Percentiles rank a stretch among this genome's conserved stretches.
These are phyloP conservation scores for Aureobasidium sp. DNA, from an alignment of 2,329 filamentous ascomycete genomes.

Conservation along the genomic window DNA sequence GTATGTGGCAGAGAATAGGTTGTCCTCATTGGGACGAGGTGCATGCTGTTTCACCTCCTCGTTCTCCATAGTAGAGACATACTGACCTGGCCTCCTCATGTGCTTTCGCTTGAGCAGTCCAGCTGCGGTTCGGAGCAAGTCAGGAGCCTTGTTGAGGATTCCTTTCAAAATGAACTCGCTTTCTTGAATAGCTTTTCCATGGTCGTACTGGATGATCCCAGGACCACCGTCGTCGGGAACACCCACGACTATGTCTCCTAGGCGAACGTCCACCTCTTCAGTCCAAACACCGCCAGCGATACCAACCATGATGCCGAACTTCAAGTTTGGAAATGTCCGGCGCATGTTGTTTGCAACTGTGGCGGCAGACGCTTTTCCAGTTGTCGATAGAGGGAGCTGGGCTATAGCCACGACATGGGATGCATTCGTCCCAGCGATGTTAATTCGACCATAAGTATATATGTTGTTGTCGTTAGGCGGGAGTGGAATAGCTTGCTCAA, in stretches of 20 bases:
- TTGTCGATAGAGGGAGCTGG: conserved; percentile 23
- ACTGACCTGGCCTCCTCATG: no score
- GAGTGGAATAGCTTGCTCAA: background rate
- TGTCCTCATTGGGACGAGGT: no score
- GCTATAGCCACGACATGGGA: conserved; percentile 25
- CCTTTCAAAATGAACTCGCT: conserved; percentile 22
- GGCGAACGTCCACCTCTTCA: conserved; percentile 18
- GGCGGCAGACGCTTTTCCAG: conserved; percentile 19
- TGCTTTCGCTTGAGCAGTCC: no score
- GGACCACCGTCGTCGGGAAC: conserved; percentile 24
- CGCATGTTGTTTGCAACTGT: conserved; percentile 25
- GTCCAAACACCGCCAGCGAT: conserved; percentile 27
- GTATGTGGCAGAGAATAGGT: no score
- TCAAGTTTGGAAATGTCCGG: conserved; percentile 13
- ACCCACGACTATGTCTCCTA: conserved; percentile 32
- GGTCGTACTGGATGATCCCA: conserved; percentile 33
- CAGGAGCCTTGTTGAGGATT: conserved; percentile 26
- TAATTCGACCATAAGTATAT: background rate
- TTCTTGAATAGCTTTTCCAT: conserved; percentile 22
- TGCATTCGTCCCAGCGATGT: background rate
- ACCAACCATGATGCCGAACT: conserved; percentile 23
- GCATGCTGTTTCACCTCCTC: no score
- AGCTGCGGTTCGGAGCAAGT: no score
- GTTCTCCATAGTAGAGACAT: no score
- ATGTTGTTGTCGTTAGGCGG: background rate